Evolutionary conservation across 352 stramenopile genomes (phyloP).

Genomic region (Saprolegnia parasitica): DNA sequence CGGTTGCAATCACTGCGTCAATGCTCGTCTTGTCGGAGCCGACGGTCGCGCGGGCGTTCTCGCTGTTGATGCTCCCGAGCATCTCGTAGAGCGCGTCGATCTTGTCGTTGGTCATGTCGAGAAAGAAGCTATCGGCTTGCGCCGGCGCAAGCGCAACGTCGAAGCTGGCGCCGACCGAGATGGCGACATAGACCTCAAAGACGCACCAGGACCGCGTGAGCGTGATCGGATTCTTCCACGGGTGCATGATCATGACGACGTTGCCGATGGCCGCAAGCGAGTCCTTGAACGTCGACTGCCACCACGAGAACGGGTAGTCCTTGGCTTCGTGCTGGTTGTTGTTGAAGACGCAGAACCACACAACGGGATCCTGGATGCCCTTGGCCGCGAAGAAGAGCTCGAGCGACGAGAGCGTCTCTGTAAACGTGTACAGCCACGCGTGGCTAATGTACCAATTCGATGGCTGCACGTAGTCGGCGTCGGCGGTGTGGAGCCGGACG

Average conservation of each 20-base stretch:
- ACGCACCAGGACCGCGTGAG: constrained; percentile 16
- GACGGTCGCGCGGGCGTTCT: background rate
- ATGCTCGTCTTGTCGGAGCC: constrained; percentile 1
- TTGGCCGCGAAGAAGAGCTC: background rate
- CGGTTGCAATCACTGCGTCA: background rate
- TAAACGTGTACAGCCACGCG: constrained; percentile 23
- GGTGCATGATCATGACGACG: constrained; percentile 19
- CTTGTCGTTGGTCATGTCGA: background rate
- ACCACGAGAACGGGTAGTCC: background rate
- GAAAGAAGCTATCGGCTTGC: background rate
- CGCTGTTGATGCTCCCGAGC: background rate
- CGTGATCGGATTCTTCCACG: constrained; percentile 18
- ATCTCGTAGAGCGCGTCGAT: constrained; percentile 12
- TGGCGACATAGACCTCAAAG: constrained; percentile 13
- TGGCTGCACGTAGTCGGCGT: background rate
- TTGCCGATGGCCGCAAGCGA: constrained; percentile 1
- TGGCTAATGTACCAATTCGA: constrained; percentile 22
- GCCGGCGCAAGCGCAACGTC: constrained; percentile 1
- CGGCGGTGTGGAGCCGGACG: background rate
- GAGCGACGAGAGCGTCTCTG: background rate
- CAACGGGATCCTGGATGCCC: background rate
- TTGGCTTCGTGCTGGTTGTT: constrained; percentile 9
- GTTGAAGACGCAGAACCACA: constrained; percentile 25
- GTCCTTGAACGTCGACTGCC: background rate
- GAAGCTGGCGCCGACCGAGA: background rate